Evolutionary conservation across 2,329 filamentous ascomycete genomes (phyloP), one percentile per base, ranked within the genome.

Genomic region (Madurella mycetomatis): DNA sequence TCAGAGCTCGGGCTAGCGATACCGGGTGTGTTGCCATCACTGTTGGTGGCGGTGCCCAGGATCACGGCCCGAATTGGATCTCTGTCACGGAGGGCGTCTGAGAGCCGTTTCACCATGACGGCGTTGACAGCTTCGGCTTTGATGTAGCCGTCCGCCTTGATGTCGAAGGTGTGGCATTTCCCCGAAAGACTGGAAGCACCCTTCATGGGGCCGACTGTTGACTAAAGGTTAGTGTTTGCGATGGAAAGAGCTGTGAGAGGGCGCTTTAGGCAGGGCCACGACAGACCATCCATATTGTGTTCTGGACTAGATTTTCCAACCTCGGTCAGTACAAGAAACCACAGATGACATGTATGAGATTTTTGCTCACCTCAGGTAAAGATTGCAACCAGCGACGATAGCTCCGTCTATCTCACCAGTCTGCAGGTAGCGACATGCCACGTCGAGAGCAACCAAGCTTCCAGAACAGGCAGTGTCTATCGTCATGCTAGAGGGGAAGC

Each of bases 391-490:
- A 16, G 34, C 49, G 8, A 52, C 18, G 25, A 52, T 41, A 15
- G 69, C 69, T 3, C 55, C 54, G 9, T 62, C 40, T 9, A 58
- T 41, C 19, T 67, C 62, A 5, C 64, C 53, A 3, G 54, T 52
- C 9, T 61, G 54, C 2, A 73, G 54, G 11, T 55, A 61, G n/a
- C 67, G 66, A 31, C 64, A 63, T 4, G 66, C 70, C 9, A 64
- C 49, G 49, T 71, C 64, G 1, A 72, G 39, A 0, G 55, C 58
- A 2, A 62, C 41, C 18, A 70, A n/a, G 16, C 55, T 59, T 5
- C 58, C 60, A 1, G 67, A 68, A 47, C 67, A 70, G 0, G 65
- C 67, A 0, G 66, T 66, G 32, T 68, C 59, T 12, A 68, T 51
- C 3, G 65, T 65, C 16, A 67, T 49, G n/a, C n/a, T n/a, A n/a